phyloP scores from a whole-genome alignment of 306 rosid genomes.

The Quercus suber region DNA sequence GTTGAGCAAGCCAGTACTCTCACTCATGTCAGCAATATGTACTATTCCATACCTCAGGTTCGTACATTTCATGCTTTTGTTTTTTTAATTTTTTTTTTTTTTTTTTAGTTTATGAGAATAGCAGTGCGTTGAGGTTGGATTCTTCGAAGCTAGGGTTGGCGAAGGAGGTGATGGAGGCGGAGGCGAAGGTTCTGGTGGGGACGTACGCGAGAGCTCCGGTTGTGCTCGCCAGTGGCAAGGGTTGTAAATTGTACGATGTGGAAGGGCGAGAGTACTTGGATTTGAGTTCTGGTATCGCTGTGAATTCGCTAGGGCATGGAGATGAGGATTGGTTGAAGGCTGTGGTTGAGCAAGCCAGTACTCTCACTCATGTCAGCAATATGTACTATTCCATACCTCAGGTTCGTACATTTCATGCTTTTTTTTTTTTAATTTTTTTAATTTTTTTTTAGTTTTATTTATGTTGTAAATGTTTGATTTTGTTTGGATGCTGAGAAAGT shows the following conservation, averaged over 20 bases:
- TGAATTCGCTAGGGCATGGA: slow-evolving; percentile 77
- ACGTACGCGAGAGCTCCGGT: slow-evolving; percentile 80
- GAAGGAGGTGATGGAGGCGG: slow-evolving; percentile 64
- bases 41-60: slow-evolving; percentile 80
- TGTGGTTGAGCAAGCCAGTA: slow-evolving; percentile 59
- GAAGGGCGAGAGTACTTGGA: slow-evolving; percentile 84
- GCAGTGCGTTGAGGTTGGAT: neutral
- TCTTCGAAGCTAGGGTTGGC: slow-evolving; percentile 1
- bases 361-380: slow-evolving; percentile 84
- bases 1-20: slow-evolving; percentile 62
- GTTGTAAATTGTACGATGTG: slow-evolving; percentile 68
- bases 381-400: slow-evolving; percentile 70
- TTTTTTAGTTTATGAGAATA: neutral
- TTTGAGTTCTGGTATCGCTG: slow-evolving; percentile 75
- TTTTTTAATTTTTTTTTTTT: neutral
- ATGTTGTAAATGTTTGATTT: neutral
- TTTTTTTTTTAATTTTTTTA: neutral
- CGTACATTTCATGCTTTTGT: neutral
- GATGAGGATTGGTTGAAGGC: slow-evolving; percentile 83
- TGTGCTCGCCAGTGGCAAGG: slow-evolving; percentile 69
- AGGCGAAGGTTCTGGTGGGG: slow-evolving; percentile 60
- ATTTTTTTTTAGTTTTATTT: neutral
- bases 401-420: slow-evolving; percentile 31
- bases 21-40: slow-evolving; percentile 82
- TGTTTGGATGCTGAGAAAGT: neutral